These are phyloP conservation scores for Lactarius hengduanensis DNA, from an alignment of 768 basidiomycete species.

Conservation along the genomic window DNA sequence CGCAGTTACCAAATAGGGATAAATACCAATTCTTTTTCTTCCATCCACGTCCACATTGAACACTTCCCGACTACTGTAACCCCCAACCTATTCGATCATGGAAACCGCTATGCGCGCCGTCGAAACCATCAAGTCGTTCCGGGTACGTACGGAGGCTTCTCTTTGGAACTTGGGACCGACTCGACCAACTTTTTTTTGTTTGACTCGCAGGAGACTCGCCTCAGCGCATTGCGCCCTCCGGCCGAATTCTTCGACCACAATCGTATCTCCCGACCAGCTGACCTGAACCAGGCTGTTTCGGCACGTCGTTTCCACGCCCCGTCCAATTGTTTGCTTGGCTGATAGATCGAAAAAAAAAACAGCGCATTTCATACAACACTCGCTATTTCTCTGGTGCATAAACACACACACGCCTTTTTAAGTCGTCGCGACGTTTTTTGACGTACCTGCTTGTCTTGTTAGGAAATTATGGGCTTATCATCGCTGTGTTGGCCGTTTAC, in stretches of 20 bases:
- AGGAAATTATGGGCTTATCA: constrained; percentile 87
- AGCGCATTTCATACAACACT: constrained; percentile 95
- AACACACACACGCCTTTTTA: no score
- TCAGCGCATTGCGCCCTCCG: constrained; percentile 70
- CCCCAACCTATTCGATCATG: constrained; percentile 42
- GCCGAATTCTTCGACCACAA: constrained; percentile 83
- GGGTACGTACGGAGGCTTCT: constrained; percentile 45
- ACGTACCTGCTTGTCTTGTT: constrained; percentile 27
- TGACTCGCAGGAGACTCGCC: constrained; percentile 63
- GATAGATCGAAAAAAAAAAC: constrained; percentile 12
- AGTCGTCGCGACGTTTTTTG: background rate
- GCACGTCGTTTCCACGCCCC: constrained; percentile 43
- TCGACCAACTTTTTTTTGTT: background rate
- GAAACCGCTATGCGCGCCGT: constrained; percentile 62
- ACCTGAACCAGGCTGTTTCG: constrained; percentile 74
- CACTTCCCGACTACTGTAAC: background rate
- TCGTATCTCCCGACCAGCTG: constrained; percentile 79
- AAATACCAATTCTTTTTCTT: constrained; percentile 7
- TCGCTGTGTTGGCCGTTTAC: constrained; percentile 78
- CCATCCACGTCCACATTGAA: background rate
- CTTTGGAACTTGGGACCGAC: background rate
- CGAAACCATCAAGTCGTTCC: constrained; percentile 67
- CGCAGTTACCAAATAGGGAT: constrained; percentile 24
- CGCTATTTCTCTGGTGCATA: constrained; percentile 75
- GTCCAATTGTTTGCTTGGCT: constrained; percentile 4